A percentile compares a stretch with the other conserved stretches of the same genome.
Conservation (phyloP, 2,329 filamentous ascomycete genomes). For the Ramularia collo-cygni region DNA sequence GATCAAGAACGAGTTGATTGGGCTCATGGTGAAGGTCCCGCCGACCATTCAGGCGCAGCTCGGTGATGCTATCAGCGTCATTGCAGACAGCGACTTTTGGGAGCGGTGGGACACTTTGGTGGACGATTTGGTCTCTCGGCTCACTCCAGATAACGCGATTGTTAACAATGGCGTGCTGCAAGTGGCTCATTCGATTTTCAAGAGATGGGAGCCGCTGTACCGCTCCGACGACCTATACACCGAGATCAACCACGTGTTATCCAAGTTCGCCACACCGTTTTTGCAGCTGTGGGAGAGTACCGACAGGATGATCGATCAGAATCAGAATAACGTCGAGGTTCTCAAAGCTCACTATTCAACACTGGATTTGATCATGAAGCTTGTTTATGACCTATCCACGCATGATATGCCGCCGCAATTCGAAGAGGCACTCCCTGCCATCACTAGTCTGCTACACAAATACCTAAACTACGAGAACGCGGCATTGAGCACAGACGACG, state of each 20-base stretch:
- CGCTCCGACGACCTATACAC: constrained; percentile 86
- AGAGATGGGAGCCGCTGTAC: constrained; percentile 89
- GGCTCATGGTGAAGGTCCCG: constrained; percentile 90
- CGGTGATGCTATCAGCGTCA: constrained; percentile 92
- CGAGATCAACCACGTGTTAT: constrained; percentile 93
- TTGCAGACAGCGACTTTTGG: constrained; percentile 98
- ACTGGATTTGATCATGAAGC: constrained; percentile 80
- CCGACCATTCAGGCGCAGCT: constrained; percentile 84
- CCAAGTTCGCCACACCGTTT: constrained; percentile 77
- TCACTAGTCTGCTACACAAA: constrained; percentile 78
- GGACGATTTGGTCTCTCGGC: constrained; percentile 79
- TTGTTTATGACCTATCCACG: constrained; percentile 94
- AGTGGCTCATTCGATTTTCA: constrained; percentile 97
- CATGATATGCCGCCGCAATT: constrained; percentile 94
- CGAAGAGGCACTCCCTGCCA: constrained; percentile 74
- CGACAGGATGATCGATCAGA: constrained; percentile 63
- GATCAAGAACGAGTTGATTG: constrained; percentile 93
- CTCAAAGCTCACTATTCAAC: constrained; percentile 76
- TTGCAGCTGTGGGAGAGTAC: constrained; percentile 70
- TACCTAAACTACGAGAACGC: constrained; percentile 86
- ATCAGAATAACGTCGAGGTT: constrained; percentile 65
- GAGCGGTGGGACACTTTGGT: constrained; percentile 93
- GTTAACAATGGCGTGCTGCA: constrained; percentile 92
- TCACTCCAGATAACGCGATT: constrained; percentile 73
- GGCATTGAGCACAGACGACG: constrained; percentile 76